Conservation (phyloP, 352 stramenopile species). For the Phytophthora podocarpi region DNA sequence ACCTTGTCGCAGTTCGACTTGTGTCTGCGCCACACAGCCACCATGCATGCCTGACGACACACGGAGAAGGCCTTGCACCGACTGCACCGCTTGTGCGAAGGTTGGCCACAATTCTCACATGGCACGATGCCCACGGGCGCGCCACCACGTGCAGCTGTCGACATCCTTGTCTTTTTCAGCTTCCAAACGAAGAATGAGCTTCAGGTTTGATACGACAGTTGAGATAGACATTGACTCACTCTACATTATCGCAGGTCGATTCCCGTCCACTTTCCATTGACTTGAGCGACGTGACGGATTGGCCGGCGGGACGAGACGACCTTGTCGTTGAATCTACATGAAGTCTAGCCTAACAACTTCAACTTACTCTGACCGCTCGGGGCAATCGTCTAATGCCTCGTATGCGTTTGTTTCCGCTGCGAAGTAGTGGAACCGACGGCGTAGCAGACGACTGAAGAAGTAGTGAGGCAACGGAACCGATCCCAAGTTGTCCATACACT, state of each 20-base stretch:
- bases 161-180: too few relatives aligned
- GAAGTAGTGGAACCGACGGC: slow-evolving; percentile 51
- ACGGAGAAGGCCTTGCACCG: slow-evolving; percentile 35
- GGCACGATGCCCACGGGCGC: background rate
- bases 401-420: slow-evolving; percentile 49
- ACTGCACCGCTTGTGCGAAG: slow-evolving; percentile 29
- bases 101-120: slow-evolving; percentile 35
- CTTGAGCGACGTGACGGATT: too few relatives aligned
- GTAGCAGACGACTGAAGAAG: slow-evolving; percentile 48
- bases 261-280: slow-evolving; percentile 16
- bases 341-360: slow-evolving; percentile 29
- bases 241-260: slow-evolving; percentile 6
- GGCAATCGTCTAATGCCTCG: slow-evolving; percentile 40
- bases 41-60: slow-evolving; percentile 32
- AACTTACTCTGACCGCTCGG: slow-evolving; percentile 15
- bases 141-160: background rate
- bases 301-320: slow-evolving; percentile 13
- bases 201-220: slow-evolving; percentile 10
- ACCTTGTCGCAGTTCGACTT: slow-evolving; percentile 33
- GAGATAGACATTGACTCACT: slow-evolving; percentile 21
- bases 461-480: slow-evolving; percentile 33
- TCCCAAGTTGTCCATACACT: slow-evolving; percentile 55
- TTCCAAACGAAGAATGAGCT: slow-evolving; percentile 13
- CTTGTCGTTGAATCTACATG: slow-evolving; percentile 1
- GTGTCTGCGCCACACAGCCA: slow-evolving; percentile 28